A percentile compares a stretch with the other conserved stretches of the same genome.
Evolutionary conservation across 1,284 basidiomycete genomes (phyloP).

Genomic region (Ganoderma sp.): DNA sequence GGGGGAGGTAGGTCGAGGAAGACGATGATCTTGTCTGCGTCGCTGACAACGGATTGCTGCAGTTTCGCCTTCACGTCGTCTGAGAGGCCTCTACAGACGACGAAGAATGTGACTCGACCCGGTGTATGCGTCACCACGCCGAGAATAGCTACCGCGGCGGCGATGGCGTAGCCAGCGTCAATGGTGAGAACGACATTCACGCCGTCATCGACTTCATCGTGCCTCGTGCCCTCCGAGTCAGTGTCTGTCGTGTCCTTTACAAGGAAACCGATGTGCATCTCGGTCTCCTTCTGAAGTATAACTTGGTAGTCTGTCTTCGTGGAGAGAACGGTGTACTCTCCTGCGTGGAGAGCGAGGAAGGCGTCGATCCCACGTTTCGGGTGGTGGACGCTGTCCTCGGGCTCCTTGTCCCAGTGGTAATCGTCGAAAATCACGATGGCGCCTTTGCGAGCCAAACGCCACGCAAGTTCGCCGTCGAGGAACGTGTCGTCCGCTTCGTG

Average conservation of each 20-base stretch:
- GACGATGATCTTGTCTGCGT: conserved; percentile 45
- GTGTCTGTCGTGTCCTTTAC: conserved; percentile 32
- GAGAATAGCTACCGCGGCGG: conserved; percentile 54
- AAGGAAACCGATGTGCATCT: conserved; percentile 63
- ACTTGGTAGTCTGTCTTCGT: conserved; percentile 54
- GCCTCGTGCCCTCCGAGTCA: conserved; percentile 10
- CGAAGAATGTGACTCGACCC: conserved; percentile 54
- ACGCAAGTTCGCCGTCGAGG: conserved; percentile 62
- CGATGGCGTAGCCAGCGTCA: conserved; percentile 53
- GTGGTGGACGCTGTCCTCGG: conserved; percentile 55
- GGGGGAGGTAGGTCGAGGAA: conserved; percentile 47
- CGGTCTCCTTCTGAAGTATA: conserved; percentile 52
- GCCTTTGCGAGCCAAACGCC: conserved; percentile 57
- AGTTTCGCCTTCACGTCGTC: conserved; percentile 46
- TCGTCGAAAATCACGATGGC: conserved; percentile 64
- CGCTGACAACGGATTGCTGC: conserved; percentile 38
- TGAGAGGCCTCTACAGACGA: conserved; percentile 54
- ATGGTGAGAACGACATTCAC: conserved; percentile 54
- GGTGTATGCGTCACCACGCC: conserved; percentile 47
- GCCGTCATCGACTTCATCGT: conserved; percentile 48
- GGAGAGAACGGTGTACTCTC: conserved; percentile 53
- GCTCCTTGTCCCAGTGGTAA: conserved; percentile 59
- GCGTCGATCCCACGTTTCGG: conserved; percentile 62
- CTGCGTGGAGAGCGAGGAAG: conserved; percentile 56
- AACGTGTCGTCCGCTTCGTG: conserved; percentile 65